A percentile compares a stretch with the other conserved stretches of the same genome.
Evolutionary conservation across 306 rosid genomes (phyloP).

Genomic region (Begonia peltatifolia): DNA sequence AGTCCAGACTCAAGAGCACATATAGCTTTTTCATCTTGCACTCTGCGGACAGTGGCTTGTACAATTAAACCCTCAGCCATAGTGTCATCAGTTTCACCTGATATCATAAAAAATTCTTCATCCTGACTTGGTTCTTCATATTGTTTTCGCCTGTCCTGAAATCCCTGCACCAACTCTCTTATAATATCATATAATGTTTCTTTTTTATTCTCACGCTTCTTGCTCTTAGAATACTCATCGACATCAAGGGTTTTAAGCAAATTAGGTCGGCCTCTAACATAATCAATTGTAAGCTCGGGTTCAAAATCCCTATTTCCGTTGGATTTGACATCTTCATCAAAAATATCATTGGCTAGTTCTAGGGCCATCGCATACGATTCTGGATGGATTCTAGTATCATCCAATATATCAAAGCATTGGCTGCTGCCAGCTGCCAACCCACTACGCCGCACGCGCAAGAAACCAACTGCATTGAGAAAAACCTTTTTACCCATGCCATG

Average conservation of each 20-base stretch:
- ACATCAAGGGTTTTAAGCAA: constrained; percentile 64
- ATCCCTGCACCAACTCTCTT: constrained; percentile 83
- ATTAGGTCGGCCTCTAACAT: constrained; percentile 77
- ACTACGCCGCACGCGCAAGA: constrained; percentile 84
- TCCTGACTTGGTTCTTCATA: constrained; percentile 98
- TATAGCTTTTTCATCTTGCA: constrained; percentile 71
- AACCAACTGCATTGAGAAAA: constrained; percentile 88
- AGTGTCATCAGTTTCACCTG: constrained; percentile 90
- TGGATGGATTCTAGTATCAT: constrained; percentile 97
- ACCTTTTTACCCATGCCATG: constrained; percentile 88
- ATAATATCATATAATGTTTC: constrained; percentile 68
- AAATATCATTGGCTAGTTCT: constrained; percentile 93
- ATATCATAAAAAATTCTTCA: constrained; percentile 87
- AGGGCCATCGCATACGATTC: constrained; percentile 78
- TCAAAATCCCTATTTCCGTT: constrained; percentile 84
- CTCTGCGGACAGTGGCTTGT: constrained; percentile 84
- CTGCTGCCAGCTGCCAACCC: constrained; percentile 88
- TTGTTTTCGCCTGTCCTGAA: constrained; percentile 93
- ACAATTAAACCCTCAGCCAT: constrained; percentile 85
- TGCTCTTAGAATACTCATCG: constrained; percentile 51
- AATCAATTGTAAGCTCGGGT: constrained; percentile 90
- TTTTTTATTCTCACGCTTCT: constrained; percentile 48
- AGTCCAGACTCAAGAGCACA: constrained; percentile 92
- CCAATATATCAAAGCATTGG: constrained; percentile 84
- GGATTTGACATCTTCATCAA: constrained; percentile 51